Evolutionary conservation across 1,284 basidiomycete genomes (phyloP).

Genomic region (Marasmius oreades): DNA sequence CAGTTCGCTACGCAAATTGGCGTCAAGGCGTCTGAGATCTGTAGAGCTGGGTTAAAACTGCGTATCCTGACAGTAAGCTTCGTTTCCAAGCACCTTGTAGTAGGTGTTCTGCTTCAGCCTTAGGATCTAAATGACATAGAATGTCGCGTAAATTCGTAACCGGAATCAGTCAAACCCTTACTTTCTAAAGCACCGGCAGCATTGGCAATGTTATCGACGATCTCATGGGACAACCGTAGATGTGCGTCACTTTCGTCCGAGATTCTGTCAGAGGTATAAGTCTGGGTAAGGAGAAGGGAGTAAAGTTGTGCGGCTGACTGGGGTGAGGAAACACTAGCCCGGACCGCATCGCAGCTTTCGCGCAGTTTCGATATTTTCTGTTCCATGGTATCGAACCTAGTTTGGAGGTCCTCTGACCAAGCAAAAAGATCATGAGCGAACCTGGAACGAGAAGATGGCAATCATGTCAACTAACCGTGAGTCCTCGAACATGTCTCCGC

Average conservation of each 20-base stretch:
- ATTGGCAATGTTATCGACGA: slow-evolving; percentile 53
- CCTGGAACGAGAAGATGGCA: background rate
- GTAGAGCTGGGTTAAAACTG: background rate
- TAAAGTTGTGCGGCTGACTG: slow-evolving; percentile 40
- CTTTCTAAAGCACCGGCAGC: slow-evolving; percentile 53
- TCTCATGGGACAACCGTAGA: slow-evolving; percentile 52
- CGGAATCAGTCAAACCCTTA: slow-evolving; percentile 20
- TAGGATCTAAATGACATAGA: slow-evolving; percentile 35
- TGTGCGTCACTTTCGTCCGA: slow-evolving; percentile 59
- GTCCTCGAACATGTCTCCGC: slow-evolving; percentile 69
- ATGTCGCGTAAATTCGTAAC: background rate
- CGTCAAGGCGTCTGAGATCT: slow-evolving; percentile 67
- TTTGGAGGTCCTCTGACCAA: slow-evolving; percentile 54
- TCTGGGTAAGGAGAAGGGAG: slow-evolving; percentile 12
- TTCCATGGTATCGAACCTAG: slow-evolving; percentile 52
- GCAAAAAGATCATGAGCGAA: background rate
- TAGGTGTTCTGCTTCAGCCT: slow-evolving; percentile 45
- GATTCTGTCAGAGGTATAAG: slow-evolving; percentile 37
- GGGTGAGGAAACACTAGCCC: slow-evolving; percentile 42
- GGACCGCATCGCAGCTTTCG: slow-evolving; percentile 57
- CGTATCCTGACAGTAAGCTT: background rate
- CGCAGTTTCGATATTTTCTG: slow-evolving; percentile 50
- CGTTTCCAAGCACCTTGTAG: slow-evolving; percentile 45
- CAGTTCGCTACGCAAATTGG: slow-evolving; percentile 55
- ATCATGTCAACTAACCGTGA: slow-evolving; percentile 46